Conservation (phyloP, 73 alveolate genomes). For the Paramecium pentaurelia region DNA sequence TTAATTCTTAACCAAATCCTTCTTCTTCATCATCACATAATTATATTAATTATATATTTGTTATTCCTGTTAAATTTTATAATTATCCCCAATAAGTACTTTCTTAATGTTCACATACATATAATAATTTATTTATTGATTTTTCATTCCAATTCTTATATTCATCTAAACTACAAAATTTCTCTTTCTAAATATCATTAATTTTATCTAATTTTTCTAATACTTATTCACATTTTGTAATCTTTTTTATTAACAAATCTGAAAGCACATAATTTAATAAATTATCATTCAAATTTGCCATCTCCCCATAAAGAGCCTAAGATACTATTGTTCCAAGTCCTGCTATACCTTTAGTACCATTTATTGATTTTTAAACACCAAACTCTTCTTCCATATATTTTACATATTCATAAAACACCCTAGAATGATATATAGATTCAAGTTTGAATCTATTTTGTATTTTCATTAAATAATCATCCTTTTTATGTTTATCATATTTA, state of each 20-base stretch:
- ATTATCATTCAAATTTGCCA: not conserved
- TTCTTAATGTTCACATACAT: not conserved
- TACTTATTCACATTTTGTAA: not conserved
- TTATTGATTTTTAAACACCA: constrained; percentile 7
- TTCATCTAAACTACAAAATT: not conserved
- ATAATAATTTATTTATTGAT: not conserved
- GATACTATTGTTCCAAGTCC: constrained; percentile 7
- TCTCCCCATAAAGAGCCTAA: constrained; percentile 3
- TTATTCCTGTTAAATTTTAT: not conserved
- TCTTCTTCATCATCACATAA: constrained; percentile 30
- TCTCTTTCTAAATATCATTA: not conserved
- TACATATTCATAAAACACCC: constrained; percentile 27
- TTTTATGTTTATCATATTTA: not conserved
- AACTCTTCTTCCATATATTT: constrained; percentile 39
- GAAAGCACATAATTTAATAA: not conserved
- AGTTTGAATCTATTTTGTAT: not conserved
- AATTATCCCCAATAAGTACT: not conserved
- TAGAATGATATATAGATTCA: not conserved
- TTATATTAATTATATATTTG: not conserved
- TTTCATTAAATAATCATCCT: not conserved
- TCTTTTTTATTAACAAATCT: not conserved
- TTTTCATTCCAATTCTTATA: not conserved
- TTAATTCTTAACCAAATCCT: not conserved
- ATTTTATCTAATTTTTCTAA: not conserved
- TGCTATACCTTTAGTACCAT: constrained; percentile 13